Evolutionary conservation across 495 filamentous ascomycete genomes (phyloP), one percentile per base, ranked within the genome.

Genomic region (Aspergillus steynii): DNA sequence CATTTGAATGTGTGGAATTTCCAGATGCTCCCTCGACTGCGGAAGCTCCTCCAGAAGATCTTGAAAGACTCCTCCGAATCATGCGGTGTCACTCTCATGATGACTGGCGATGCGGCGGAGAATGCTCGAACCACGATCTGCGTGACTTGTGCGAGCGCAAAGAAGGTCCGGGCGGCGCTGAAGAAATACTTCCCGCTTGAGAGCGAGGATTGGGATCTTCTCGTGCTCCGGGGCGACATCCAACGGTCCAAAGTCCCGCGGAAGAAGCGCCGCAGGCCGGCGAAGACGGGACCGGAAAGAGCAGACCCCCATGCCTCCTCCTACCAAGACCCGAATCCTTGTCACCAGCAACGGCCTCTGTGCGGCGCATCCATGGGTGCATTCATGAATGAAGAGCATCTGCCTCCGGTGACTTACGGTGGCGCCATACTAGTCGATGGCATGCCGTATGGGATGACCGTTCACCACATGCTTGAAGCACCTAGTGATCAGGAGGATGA

Each of bases 361-460:
- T 96, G 92, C 55, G 94, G 94, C 1, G 94, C 94, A 2, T 96
- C 92, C 28, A 97, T 98, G 60, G 94, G 94, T 20, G 93, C 94
- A 1, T 97, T 90, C 75, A 83, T 89, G 56, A 89, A 91, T 50
- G 87, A 91, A 52, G 84, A 88, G 48, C 93, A 96, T 65, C 76
- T 97, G 2, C 93, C 92, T 12, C 90, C 94, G 1, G 94, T 95
- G 3, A 92, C 92, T 9, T 93, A 93, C 70, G 94, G 94, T 4
- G 94, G 94, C 14, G 80, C 96, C 1, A 83, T 98, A 47, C 75
- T 95, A 7, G 86, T 97, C 6, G 92, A 97, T 71, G 86, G 88
- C 55, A 84, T 88, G 62, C 85, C 89, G 1, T 95, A 91, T 68
- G 94, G 93, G 7, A 91, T 97, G 88, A 96, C 90, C 20, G 94